Base-by-base conservation (phyloP, 2,329 filamentous ascomycete species). In the Fusarium scirpi region DNA sequence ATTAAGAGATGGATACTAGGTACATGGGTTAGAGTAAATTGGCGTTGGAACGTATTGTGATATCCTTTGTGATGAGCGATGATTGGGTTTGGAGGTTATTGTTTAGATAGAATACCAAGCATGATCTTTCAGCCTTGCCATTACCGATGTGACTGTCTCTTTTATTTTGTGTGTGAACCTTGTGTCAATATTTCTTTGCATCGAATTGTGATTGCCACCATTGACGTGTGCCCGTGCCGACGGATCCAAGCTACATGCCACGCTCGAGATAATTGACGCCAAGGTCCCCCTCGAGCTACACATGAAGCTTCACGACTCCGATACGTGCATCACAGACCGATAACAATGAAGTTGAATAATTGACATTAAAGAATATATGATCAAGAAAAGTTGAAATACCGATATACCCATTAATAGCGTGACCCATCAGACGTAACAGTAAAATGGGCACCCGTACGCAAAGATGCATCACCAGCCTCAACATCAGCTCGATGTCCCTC, bases 31-130 rank as follows among this genome's bases (percentile, higher is more conserved):
- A 49, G 51, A 62, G 45, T 27, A 43, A 47, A 34, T 24, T 20
- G 70, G 70, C 65, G 70, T 72, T 70, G 58, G 57, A 27, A 72
- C 34, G 58, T 69, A 59, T 51, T 59, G 15, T 58, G 63, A 72
- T 71, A 72, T 72, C 46, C 57, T 68, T 41, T 58, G 38, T 59
- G 58, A 70, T 53, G 66, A 61, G 66, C 48, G 66, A 59, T 53
- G 63, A 57, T 27, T 58, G 54, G 58, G 49, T 44, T 47, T 56
- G 9, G 40, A 52, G 62, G 52, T 25, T 47, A 46, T 57, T 69
- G 41, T 65, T 43, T 32, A 66, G 41, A 69, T 67, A 70, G 61
- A 71, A 49, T 56, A 55, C 20, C 12, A 66, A 65, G 55, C 58
- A 43, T 63, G 15, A 29, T 18, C 9, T 32, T 46, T 38, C 20